A percentile compares a stretch with the other conserved stretches of the same genome.
Evolutionary conservation across 2,329 filamentous ascomycete genomes (phyloP).

Genomic region (Phaeoacremonium minimum): DNA sequence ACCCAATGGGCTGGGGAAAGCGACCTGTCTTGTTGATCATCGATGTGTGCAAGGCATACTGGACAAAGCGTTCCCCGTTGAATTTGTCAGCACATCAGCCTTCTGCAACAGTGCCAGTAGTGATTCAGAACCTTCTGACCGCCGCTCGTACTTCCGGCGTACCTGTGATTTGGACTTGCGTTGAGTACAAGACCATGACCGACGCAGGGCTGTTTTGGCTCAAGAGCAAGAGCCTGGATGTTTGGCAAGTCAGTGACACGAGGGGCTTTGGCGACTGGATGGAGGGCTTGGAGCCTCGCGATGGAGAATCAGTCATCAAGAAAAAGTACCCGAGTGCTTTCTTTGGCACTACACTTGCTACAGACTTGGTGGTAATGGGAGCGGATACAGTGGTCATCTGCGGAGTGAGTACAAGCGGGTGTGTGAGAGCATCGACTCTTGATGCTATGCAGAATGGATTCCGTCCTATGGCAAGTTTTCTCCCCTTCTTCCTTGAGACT

Average conservation of each 20-base stretch:
- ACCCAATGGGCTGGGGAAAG: constrained; percentile 36
- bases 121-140: constrained; percentile 31
- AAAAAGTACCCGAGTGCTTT: constrained; percentile 40
- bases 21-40: constrained; percentile 37
- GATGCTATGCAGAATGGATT: constrained; percentile 39
- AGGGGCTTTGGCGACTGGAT: constrained; percentile 32
- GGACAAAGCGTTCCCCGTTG: constrained; percentile 34
- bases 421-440: constrained; percentile 36
- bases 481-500: not conserved
- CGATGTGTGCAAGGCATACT: constrained; percentile 43
- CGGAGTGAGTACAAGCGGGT: constrained; percentile 41
- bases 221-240: constrained; percentile 34
- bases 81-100: constrained; percentile 30
- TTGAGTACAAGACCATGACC: constrained; percentile 38
- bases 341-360: constrained; percentile 37
- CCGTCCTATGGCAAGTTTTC: constrained; percentile 32
- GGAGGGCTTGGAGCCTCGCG: constrained; percentile 27
- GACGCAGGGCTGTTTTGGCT: constrained; percentile 38
- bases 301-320: constrained; percentile 27
- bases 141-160: constrained; percentile 29
- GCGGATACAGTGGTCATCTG: constrained; percentile 40
- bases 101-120: constrained; percentile 25
- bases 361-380: constrained; percentile 25
- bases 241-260: constrained; percentile 32
- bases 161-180: constrained; percentile 37